Evolutionary conservation across 768 basidiomycete species (phyloP).

Genomic region (Trametes villosa): DNA sequence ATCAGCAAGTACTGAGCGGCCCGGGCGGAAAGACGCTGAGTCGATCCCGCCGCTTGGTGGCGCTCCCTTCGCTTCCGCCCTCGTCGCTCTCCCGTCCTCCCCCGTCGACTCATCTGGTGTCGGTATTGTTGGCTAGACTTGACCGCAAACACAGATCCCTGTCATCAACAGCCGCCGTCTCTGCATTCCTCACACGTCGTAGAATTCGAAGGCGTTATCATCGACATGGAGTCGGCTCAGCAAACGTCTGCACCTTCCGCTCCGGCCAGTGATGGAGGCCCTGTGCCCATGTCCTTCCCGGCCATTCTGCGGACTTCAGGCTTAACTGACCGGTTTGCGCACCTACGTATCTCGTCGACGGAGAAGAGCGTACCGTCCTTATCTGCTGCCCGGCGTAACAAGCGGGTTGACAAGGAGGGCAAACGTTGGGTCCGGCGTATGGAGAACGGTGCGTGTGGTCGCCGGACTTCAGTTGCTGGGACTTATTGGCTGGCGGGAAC

Average conservation of each 20-base stretch:
- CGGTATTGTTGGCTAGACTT: too few relatives aligned
- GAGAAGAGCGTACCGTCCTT: constrained; percentile 21
- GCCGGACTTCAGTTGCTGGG: background rate
- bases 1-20: too few relatives aligned
- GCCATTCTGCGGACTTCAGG: constrained; percentile 66
- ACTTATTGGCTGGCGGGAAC: background rate
- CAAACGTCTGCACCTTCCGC: background rate
- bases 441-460: constrained; percentile 64
- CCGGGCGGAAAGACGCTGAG: too few relatives aligned
- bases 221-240: constrained; percentile 1
- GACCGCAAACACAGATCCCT: too few relatives aligned
- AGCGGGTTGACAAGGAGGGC: constrained; percentile 68
- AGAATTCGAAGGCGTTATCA: too few relatives aligned
- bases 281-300: constrained; percentile 71
- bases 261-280: constrained; percentile 25
- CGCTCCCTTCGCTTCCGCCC: too few relatives aligned
- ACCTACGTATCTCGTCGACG: constrained; percentile 45
- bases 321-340: constrained; percentile 55
- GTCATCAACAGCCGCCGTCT: too few relatives aligned
- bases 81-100: too few relatives aligned
- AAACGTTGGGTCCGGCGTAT: constrained; percentile 78
- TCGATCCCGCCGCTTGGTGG: too few relatives aligned
- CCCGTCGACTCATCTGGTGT: too few relatives aligned
- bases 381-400: constrained; percentile 43
- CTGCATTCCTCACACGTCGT: too few relatives aligned